A percentile compares a stretch with the other conserved stretches of the same genome.
These are phyloP conservation scores for Tephrocybe sp. DNA, from an alignment of 768 basidiomycete genomes.

Conservation along the genomic window DNA sequence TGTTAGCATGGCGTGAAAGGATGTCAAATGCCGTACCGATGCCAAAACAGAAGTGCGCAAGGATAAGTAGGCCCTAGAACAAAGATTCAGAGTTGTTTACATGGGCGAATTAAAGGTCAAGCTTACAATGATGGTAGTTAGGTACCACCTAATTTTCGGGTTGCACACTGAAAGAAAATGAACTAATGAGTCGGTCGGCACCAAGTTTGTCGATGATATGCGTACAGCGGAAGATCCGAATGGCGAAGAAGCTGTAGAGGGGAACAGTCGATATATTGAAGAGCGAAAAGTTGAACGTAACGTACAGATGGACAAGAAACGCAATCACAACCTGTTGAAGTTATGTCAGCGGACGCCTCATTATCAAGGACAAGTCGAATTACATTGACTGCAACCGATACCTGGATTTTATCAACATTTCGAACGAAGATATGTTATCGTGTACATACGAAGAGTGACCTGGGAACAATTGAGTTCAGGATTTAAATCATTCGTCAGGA, in stretches of 20 bases:
- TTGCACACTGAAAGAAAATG: slow-evolving; percentile 27
- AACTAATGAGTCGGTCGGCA: neutral
- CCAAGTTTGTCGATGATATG: neutral
- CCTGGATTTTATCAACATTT: slow-evolving; percentile 12
- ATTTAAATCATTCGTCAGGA: neutral
- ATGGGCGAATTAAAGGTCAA: too few relatives aligned
- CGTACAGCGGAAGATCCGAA: slow-evolving; percentile 31
- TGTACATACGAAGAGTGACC: slow-evolving; percentile 35
- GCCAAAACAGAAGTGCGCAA: slow-evolving; percentile 36
- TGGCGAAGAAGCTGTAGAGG: slow-evolving; percentile 30
- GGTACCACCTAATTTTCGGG: slow-evolving; percentile 29
- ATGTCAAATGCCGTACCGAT: slow-evolving; percentile 27
- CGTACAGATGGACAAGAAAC: slow-evolving; percentile 32
- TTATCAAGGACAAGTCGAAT: neutral
- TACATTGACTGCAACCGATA: slow-evolving; percentile 28
- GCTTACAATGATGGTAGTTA: slow-evolving; percentile 30
- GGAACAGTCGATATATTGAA: neutral
- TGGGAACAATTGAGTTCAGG: too few relatives aligned
- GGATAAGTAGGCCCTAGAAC: slow-evolving; percentile 23
- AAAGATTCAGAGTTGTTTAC: too few relatives aligned
- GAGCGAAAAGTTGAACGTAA: neutral
- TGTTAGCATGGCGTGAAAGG: neutral
- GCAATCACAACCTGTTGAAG: slow-evolving; percentile 25
- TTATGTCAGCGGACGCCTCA: neutral
- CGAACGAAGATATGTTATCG: neutral